A percentile compares a stretch with the other conserved stretches of the same genome.
These are phyloP conservation scores for Astrothelium subdiscretum DNA, from an alignment of 495 filamentous ascomycete genomes.

Conservation along the genomic window DNA sequence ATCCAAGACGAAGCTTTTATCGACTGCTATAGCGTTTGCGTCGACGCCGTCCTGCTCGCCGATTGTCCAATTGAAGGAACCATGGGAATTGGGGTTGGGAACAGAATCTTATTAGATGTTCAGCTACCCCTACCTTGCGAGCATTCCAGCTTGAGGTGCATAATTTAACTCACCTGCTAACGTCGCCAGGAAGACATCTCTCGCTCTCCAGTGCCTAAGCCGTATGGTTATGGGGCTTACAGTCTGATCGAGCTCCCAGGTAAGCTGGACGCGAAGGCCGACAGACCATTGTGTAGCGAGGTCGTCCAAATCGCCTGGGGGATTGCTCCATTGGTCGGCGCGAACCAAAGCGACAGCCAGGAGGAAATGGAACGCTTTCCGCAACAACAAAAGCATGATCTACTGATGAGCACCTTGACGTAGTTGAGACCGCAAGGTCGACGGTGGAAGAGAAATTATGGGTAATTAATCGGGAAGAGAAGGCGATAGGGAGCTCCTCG, in stretches of 20 bases:
- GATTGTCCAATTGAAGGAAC: neutral
- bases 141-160: neutral
- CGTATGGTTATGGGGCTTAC: neutral
- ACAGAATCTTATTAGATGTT: neutral
- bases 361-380: neutral
- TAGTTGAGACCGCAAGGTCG: neutral
- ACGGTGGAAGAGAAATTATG: neutral
- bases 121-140: neutral
- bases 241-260: neutral
- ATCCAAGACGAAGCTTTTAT: neutral
- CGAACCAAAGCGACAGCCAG: neutral
- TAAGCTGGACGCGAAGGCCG: neutral
- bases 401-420: neutral
- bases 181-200: neutral
- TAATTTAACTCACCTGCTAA: neutral
- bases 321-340: neutral
- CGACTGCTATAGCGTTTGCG: neutral
- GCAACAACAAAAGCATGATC: neutral
- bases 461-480: neutral
- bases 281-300: neutral
- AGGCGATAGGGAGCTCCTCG: neutral
- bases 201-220: neutral
- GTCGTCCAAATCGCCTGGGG: neutral
- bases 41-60: neutral
- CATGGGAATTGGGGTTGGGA: neutral